A percentile compares a stretch with the other conserved stretches of the same genome.
phyloP scores from a whole-genome alignment of 371 early-diverging fungal genomes.

The Mortierella sp. region DNA sequence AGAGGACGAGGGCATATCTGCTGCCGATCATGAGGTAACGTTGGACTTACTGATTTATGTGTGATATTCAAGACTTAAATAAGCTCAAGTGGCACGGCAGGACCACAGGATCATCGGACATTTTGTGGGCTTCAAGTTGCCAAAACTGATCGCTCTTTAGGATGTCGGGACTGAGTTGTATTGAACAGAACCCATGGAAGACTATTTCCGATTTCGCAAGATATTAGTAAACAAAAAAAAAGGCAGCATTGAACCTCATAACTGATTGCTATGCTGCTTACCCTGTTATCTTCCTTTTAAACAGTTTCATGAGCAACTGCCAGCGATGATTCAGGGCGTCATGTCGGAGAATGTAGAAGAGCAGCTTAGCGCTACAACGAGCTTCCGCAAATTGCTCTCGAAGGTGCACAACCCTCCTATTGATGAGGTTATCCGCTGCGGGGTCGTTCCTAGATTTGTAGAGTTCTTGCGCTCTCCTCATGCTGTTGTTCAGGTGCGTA shows the following conservation, averaged over 20 bases:
- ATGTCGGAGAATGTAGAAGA: constrained; percentile 81
- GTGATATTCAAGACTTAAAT: too few species aligned
- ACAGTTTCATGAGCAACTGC: constrained; percentile 75
- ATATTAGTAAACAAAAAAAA: neutral
- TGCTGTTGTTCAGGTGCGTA: constrained; percentile 87
- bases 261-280: neutral
- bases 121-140: too few species aligned
- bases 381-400: constrained; percentile 97
- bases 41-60: too few species aligned
- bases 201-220: neutral
- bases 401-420: constrained; percentile 99
- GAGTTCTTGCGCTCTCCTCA: constrained; percentile 89
- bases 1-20: constrained; percentile 80
- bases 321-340: constrained; percentile 80
- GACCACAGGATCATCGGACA: too few species aligned
- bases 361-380: constrained; percentile 89
- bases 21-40: constrained; percentile 64
- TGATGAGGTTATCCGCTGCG: constrained; percentile 94
- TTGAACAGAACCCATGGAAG: neutral
- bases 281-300: neutral
- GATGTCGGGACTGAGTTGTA: neutral
- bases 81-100: too few species aligned
- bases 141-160: neutral
- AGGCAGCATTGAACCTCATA: neutral
- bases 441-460: constrained; percentile 97